These are phyloP conservation scores for Iberis pinnata DNA, from an alignment of 345 rosid species.

Conservation along the genomic window DNA sequence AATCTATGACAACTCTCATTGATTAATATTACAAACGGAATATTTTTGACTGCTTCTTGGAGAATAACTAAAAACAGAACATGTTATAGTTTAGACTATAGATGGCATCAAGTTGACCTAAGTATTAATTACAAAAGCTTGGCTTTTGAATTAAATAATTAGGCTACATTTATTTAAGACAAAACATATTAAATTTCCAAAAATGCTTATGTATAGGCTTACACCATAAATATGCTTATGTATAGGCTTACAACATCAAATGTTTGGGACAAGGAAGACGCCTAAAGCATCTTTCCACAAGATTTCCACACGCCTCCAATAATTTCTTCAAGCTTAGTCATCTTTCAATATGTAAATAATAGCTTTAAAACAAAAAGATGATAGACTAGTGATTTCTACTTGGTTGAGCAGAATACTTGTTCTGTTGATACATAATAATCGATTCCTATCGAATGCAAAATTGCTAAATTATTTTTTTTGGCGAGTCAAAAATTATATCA, in stretches of 20 bases:
- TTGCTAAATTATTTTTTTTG: too few species aligned
- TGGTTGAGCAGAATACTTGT: too few species aligned
- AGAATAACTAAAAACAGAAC: neutral
- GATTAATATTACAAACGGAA: constrained; percentile 19
- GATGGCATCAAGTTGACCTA: constrained; percentile 16
- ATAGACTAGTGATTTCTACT: too few species aligned
- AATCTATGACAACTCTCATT: constrained; percentile 8
- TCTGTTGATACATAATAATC: too few species aligned
- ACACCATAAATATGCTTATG: constrained; percentile 14
- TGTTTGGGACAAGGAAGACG: constrained; percentile 2
- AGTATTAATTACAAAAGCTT: constrained; percentile 18
- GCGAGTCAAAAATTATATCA: too few species aligned
- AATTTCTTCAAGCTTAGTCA: constrained; percentile 17
- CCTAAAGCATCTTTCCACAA: constrained; percentile 6
- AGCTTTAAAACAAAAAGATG: neutral
- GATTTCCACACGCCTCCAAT: constrained; percentile 19
- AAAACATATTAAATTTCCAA: constrained; percentile 29
- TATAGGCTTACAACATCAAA: constrained; percentile 1
- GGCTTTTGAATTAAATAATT: constrained; percentile 18
- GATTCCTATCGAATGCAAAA: too few species aligned
- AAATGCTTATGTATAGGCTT: constrained; percentile 21
- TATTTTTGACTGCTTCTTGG: constrained; percentile 3
- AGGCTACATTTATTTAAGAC: constrained; percentile 1
- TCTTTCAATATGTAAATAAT: constrained; percentile 3
- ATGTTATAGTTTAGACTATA: constrained; percentile 22